Percentiles rank a stretch among this genome's conserved stretches.
phyloP scores from a whole-genome alignment of 495 filamentous ascomycete genomes.

The Tuber indicum region DNA sequence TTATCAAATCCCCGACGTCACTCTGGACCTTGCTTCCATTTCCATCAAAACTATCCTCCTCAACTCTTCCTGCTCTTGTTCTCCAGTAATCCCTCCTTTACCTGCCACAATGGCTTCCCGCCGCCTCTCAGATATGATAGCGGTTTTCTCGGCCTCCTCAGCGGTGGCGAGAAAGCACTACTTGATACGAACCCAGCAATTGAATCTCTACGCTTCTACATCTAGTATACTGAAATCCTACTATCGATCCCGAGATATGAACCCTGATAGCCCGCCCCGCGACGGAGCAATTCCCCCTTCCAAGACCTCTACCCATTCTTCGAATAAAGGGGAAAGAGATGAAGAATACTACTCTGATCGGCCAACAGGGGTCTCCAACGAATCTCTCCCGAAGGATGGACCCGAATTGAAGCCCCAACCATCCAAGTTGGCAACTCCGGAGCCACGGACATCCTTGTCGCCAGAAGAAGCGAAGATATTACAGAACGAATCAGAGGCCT shows the following conservation, averaged over 20 bases:
- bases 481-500: constrained; percentile 52
- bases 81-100: neutral
- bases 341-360: constrained; percentile 27
- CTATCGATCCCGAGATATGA: constrained; percentile 23
- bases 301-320: constrained; percentile 12
- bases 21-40: neutral
- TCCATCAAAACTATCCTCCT: neutral
- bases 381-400: constrained; percentile 26
- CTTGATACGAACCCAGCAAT: constrained; percentile 65
- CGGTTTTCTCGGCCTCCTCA: constrained; percentile 69
- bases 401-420: constrained; percentile 37
- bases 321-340: constrained; percentile 17
- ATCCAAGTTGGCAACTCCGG: constrained; percentile 42
- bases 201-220: constrained; percentile 69
- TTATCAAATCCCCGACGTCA: neutral
- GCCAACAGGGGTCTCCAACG: constrained; percentile 35
- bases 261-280: constrained; percentile 42
- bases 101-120: constrained; percentile 55
- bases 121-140: constrained; percentile 70
- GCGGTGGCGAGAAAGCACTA: constrained; percentile 73
- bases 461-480: constrained; percentile 45
- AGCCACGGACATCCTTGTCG: constrained; percentile 30
- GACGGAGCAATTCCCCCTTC: constrained; percentile 47
- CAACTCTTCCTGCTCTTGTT: neutral
- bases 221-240: constrained; percentile 64